Percentiles rank a stretch among this genome's conserved stretches.
Conservation (phyloP, 1,139 yeast species). For the Pichia sorboxylosa region DNA sequence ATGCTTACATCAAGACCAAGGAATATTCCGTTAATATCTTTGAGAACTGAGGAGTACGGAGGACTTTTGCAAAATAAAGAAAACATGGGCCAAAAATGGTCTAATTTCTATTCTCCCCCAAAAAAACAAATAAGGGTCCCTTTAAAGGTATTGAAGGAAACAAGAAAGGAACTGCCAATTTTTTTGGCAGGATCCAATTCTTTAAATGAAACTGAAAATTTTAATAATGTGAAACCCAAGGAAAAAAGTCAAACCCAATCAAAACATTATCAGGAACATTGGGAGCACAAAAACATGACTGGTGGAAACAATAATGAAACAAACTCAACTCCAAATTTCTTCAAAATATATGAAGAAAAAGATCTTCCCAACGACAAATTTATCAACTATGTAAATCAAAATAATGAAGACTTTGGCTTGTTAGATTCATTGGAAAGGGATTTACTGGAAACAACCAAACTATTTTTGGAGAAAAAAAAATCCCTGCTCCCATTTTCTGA, state of each 20-base stretch:
- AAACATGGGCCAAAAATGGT: too few relatives aligned
- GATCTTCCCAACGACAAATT: neutral
- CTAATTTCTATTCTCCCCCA: too few relatives aligned
- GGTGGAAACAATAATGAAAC: neutral
- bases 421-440: conserved; percentile 5
- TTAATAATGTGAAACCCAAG: neutral
- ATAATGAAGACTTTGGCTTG: conserved; percentile 1
- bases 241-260: neutral
- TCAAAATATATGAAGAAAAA: neutral
- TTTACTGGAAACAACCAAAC: conserved; percentile 2
- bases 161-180: too few relatives aligned
- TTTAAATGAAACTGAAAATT: neutral
- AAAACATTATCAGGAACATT: neutral
- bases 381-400: neutral
- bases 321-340: neutral
- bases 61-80: conserved; percentile 6
- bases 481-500: neutral
- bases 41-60: conserved; percentile 16
- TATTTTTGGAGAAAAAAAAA: neutral
- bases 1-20: conserved; percentile 31
- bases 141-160: too few relatives aligned
- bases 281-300: too few relatives aligned
- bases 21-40: conserved; percentile 29
- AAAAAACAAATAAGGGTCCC: too few relatives aligned
- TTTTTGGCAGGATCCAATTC: too few relatives aligned